Evolutionary conservation across 106 monocot species (phyloP), one percentile per base, ranked within the genome.

Genomic region (Acorus calamus): DNA sequence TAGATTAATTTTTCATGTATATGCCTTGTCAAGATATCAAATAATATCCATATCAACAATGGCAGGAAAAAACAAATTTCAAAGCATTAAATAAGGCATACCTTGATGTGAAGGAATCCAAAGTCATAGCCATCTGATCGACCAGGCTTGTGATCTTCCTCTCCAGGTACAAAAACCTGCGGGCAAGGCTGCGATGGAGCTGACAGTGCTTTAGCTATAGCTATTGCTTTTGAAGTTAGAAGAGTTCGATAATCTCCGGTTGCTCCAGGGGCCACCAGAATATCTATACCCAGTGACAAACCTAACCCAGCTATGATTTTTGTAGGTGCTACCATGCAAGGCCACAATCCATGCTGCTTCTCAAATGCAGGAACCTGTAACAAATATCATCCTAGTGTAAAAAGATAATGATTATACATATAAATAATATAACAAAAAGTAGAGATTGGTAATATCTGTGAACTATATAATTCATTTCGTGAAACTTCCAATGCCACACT

Each of bases 281-380:
- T 96, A 62, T 90, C 96, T 51, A 96, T 79, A 49, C 87, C 90
- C 43, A 96, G 65, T 57, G 90, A 96, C 1, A 96, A 69, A 60
- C 96, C 96, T 57, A 96, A 68, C 8, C 96, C 96, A 47, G 96
- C 96, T 67, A 96, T 96, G 59, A 91, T 96, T 70, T 96, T 96
- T 42, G 96, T 96, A 28, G 96, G 96, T 70, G 96, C 96, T 42
- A 96, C 96, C 96, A 96, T 96, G 73, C 96, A 96, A 61, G 96
- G 78, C 3, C 66, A 14, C 56, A 96, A 65, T 3, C 91, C 87
- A 80, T 96, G 91, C 28, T 73, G 69, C 51, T 78, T 70, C 66
- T 78, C 76, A 71, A 96, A 96, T 12, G 82, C 1, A 65, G 84
- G 77, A 62, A 91, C 96, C 96, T 96, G 72, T 65, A 7, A 59